phyloP scores from a whole-genome alignment of 148 eudicot genomes.

The Diospyros kaki region DNA sequence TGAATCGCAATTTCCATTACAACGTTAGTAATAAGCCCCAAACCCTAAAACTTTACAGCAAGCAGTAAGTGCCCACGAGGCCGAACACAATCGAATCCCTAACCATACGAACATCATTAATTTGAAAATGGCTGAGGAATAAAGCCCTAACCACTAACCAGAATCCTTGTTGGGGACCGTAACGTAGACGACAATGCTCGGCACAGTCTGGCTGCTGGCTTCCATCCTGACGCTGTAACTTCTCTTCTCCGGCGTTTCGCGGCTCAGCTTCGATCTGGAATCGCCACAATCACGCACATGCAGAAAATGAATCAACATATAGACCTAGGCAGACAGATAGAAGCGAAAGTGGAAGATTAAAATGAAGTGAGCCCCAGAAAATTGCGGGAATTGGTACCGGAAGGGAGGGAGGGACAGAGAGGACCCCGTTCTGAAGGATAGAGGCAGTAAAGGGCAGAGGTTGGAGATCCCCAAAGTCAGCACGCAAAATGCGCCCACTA shows the following conservation, averaged over 20 bases:
- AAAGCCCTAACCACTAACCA: slow-evolving; percentile 32
- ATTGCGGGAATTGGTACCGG: slow-evolving; percentile 26
- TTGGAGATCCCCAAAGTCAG: slow-evolving; percentile 69
- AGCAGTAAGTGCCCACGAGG: too few species aligned
- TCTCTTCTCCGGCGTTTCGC: slow-evolving; percentile 35
- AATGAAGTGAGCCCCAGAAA: too few species aligned
- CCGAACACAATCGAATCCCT: too few species aligned
- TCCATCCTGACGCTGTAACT: slow-evolving; percentile 43
- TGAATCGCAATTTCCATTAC: too few species aligned
- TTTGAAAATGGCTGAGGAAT: too few species aligned
- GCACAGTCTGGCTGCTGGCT: slow-evolving; percentile 52
- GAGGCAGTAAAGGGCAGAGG: slow-evolving; percentile 43
- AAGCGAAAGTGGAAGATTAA: background rate
- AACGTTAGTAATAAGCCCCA: too few species aligned
- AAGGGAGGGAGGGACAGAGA: slow-evolving; percentile 40
- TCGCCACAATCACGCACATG: background rate
- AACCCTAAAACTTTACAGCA: too few species aligned
- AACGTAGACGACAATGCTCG: slow-evolving; percentile 90
- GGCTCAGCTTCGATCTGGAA: slow-evolving; percentile 39
- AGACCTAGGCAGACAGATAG: background rate
- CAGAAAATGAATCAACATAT: background rate
- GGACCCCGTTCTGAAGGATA: slow-evolving; percentile 35
- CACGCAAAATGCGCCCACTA: slow-evolving; percentile 81
- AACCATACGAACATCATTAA: too few species aligned
- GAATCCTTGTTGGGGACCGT: slow-evolving; percentile 95